Conservation (phyloP, 306 rosid species). For the Ceratonia siliqua region DNA sequence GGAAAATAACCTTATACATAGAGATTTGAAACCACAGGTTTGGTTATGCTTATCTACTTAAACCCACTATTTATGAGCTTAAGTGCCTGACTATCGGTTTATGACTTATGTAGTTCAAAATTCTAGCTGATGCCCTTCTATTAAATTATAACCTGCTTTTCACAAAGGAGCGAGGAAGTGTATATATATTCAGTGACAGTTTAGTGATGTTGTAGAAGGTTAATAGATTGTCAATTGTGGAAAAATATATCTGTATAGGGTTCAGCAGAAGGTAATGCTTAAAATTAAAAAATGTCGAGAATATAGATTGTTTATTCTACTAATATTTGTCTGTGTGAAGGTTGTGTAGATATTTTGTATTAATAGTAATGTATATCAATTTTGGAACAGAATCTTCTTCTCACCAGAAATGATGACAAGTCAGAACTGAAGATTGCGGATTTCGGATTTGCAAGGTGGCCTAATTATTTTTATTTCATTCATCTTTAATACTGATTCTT, state of each 20-base stretch:
- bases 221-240: not conserved
- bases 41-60: slow-evolving; percentile 27
- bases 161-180: not conserved
- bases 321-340: slow-evolving; percentile 42
- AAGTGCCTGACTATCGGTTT: not conserved
- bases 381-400: slow-evolving; percentile 96
- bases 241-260: not conserved
- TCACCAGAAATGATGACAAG: slow-evolving; percentile 66
- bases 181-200: not conserved
- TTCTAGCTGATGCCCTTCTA: slow-evolving; percentile 13
- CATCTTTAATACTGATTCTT: not conserved
- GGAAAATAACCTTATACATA: slow-evolving; percentile 85
- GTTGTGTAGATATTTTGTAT: slow-evolving; percentile 41
- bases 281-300: not conserved
- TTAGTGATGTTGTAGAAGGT: not conserved
- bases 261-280: not conserved
- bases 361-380: slow-evolving; percentile 44
- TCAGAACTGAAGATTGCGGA: slow-evolving; percentile 94
- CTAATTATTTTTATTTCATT: slow-evolving; percentile 28
- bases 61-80: slow-evolving; percentile 1
- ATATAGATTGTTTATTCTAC: slow-evolving; percentile 26
- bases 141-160: not conserved
- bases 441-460: slow-evolving; percentile 99
- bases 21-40: slow-evolving; percentile 99
- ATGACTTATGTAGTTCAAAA: slow-evolving; percentile 15